phyloP scores from a whole-genome alignment of 768 basidiomycete genomes.

The Trametes maxima region DNA sequence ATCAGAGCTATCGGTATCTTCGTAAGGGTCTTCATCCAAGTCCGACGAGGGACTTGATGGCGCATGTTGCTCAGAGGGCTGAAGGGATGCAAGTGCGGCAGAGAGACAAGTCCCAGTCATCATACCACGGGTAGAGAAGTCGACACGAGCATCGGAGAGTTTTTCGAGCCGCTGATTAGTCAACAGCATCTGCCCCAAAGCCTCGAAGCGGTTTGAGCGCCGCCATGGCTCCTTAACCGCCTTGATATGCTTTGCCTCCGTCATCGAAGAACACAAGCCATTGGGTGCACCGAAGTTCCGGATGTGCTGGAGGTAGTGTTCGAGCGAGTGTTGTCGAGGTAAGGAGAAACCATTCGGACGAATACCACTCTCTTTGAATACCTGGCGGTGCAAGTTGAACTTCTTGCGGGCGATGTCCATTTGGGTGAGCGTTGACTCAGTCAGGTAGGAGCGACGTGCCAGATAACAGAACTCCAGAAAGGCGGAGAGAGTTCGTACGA shows the following conservation, averaged over 20 bases:
- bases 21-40: too few relatives aligned
- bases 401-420: neutral
- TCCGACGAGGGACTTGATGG: too few relatives aligned
- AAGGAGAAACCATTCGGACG: neutral
- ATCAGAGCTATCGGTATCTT: too few relatives aligned
- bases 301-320: neutral
- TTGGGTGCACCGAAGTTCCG: neutral
- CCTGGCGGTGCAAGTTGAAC: neutral
- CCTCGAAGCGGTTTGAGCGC: neutral
- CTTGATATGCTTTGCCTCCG: neutral
- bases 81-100: neutral
- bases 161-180: neutral
- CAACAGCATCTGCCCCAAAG: neutral
- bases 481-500: too few relatives aligned
- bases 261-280: neutral
- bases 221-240: neutral
- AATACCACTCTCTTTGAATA: neutral
- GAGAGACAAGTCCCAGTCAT: neutral
- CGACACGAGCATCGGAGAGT: neutral
- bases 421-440: too few relatives aligned
- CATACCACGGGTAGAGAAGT: neutral
- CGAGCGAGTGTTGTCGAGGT: neutral
- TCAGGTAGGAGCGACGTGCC: too few relatives aligned
- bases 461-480: too few relatives aligned
- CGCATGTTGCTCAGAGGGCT: too few relatives aligned